Base-by-base conservation (phyloP, 208 protist genomes). In the Angomonas ambiguus region DNA sequence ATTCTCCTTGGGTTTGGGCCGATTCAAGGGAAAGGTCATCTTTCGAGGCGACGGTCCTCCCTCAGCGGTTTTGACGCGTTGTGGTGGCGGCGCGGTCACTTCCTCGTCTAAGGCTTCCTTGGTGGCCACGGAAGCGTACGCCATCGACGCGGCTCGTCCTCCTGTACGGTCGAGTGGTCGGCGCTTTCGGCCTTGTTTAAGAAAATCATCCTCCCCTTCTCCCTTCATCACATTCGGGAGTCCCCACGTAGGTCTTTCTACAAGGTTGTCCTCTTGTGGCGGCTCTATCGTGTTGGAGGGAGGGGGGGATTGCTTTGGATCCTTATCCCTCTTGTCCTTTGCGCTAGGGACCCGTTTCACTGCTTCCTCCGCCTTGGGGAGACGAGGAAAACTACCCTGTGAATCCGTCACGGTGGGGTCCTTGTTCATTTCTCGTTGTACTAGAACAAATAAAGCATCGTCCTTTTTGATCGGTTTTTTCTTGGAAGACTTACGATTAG, bases 351-450 rank as follows among this genome's bases (percentile, higher is more conserved):
- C 45, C 18, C 18, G 13, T 5, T 13, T 53, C 16, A 53, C 45
- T 5, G 45, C 24, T 13, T 13, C 3, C 18, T 24, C 16, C 24
- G 45, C 45, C 45, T 53, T 53, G 3, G 45, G 45, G 4, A 53
- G 45, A 27, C 4, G 13, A 24, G 45, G 45, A 20, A 53, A 24
- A 13, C 10, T 53, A 8, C 8, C 20, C 18, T 13, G 20, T 8
- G 45, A 53, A 20, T 53, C 16, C 45, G 8, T 41, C 35, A 5
- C 35, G 13, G 2, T 8, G 38, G 35, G 28, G 2, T 51, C 38
- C 25, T 64, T 64, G 35, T 25, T 64, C 13, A 64, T 33, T 18
- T 64, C 59, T 22, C 59, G 59, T 4, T 33, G 59, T 28, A 64
- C 59, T 8, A 64, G 35, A 3, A 45, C 20, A 35, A 51, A 48